A percentile compares a stretch with the other conserved stretches of the same genome.
Conservation (phyloP, 805 yeast species). For the Pichia ethanolica region DNA sequence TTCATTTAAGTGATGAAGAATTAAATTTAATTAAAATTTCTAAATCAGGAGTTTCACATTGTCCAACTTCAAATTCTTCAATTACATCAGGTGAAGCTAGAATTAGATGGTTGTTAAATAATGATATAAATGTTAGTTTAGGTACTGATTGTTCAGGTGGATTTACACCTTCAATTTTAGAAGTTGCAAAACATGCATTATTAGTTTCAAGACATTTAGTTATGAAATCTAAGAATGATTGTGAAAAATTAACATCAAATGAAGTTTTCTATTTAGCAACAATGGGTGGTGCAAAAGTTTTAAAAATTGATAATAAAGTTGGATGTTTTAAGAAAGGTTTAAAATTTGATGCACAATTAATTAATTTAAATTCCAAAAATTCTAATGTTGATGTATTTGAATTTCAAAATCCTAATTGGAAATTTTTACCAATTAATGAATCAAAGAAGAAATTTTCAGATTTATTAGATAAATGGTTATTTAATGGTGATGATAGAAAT, state of each 20-base stretch:
- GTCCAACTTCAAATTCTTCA: conserved; percentile 87
- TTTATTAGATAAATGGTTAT: conserved; percentile 81
- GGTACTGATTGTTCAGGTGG: conserved; percentile 83
- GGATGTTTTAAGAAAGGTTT: conserved; percentile 78
- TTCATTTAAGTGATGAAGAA: conserved; percentile 67
- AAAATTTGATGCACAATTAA: conserved; percentile 74
- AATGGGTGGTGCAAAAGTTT: conserved; percentile 79
- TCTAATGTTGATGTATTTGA: conserved; percentile 70
- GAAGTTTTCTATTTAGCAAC: conserved; percentile 83
- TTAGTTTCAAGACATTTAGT: conserved; percentile 66
- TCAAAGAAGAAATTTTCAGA: conserved; percentile 37
- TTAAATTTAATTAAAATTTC: conserved; percentile 44
- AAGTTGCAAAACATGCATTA: conserved; percentile 61
- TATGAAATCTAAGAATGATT: conserved; percentile 41
- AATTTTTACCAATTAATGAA: conserved; percentile 4
- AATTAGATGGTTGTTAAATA: conserved; percentile 57
- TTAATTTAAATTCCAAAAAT: conserved; percentile 47
- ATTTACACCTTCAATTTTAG: conserved; percentile 54
- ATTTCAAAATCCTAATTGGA: conserved; percentile 53
- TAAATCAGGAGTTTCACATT: conserved; percentile 75
- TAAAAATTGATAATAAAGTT: conserved; percentile 45
- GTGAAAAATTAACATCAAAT: conserved; percentile 47
- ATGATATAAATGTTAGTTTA: conserved; percentile 66
- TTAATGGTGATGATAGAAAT: conserved; percentile 91
- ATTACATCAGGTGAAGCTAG: conserved; percentile 89